Evolutionary conservation across 345 rosid species (phyloP).

Genomic region (Hibiscus tridactylites): DNA sequence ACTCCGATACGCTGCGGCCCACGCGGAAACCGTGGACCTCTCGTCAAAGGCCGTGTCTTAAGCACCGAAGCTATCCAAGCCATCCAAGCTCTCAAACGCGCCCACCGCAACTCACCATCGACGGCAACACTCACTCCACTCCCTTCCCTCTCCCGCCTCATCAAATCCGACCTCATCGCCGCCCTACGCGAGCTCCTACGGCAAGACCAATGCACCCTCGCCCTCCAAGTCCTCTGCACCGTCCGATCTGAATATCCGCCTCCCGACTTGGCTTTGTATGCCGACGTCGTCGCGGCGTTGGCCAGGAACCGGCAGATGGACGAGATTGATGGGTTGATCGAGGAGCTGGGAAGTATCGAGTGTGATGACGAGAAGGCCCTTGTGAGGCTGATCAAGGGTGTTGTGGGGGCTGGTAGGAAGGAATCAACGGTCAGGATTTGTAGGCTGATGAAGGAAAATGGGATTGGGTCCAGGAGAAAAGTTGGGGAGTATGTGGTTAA

Average conservation of each 20-base stretch:
- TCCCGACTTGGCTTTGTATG: constrained; percentile 44
- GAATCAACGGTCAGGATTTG: constrained; percentile 66
- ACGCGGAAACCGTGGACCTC: constrained; percentile 76
- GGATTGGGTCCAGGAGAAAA: constrained; percentile 54
- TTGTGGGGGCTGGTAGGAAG: constrained; percentile 52
- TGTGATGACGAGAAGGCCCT: constrained; percentile 42
- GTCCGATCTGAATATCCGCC: constrained; percentile 54
- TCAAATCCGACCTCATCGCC: constrained; percentile 57
- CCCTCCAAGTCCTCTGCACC: constrained; percentile 61
- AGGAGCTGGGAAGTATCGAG: constrained; percentile 37
- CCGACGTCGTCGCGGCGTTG: constrained; percentile 51
- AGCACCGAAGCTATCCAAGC: constrained; percentile 92
- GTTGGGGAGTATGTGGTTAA: constrained; percentile 48
- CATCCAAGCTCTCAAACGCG: constrained; percentile 73
- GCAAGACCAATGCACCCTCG: constrained; percentile 60
- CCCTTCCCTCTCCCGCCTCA: constrained; percentile 69
- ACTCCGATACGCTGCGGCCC: constrained; percentile 50
- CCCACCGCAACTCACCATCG: constrained; percentile 21
- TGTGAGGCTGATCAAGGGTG: constrained; percentile 44
- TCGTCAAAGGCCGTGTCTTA: constrained; percentile 69
- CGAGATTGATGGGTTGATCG: constrained; percentile 52
- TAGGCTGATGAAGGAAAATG: constrained; percentile 52
- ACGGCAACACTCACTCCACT: constrained; percentile 18
- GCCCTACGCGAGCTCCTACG: constrained; percentile 77
- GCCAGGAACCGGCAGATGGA: constrained; percentile 36